These are phyloP conservation scores for Thalassiosira profunda DNA, from an alignment of 108 stramenopile genomes.

Conservation along the genomic window DNA sequence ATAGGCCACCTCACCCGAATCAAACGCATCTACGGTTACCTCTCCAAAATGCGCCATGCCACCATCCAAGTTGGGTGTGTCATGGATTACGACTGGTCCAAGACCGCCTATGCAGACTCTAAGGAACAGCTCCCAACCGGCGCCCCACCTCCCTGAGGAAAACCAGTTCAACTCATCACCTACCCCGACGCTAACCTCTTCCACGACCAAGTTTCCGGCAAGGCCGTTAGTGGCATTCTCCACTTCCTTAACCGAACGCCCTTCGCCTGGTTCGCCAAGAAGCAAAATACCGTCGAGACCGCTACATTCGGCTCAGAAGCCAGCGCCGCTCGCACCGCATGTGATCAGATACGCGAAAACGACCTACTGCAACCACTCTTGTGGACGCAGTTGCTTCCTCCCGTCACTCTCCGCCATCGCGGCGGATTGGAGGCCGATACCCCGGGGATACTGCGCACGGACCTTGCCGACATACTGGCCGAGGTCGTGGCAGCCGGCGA, in stretches of 20 bases:
- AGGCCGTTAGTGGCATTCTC: conserved; percentile 3
- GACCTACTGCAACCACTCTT: too few relatives aligned
- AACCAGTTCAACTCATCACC: not conserved
- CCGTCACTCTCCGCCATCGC: too few relatives aligned
- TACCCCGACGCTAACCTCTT: conserved; percentile 47
- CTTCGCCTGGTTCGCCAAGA: conserved; percentile 9
- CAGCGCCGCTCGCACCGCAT: conserved; percentile 3
- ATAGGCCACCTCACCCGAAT: conserved; percentile 38
- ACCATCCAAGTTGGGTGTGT: conserved; percentile 15
- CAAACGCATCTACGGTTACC: conserved; percentile 39
- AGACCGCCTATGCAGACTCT: not conserved
- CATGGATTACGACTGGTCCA: not conserved
- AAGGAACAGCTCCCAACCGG: not conserved
- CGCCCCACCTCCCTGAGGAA: conserved; percentile 7
- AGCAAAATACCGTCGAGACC: conserved; percentile 29
- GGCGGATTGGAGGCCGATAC: too few relatives aligned
- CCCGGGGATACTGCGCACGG: too few relatives aligned
- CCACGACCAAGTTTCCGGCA: conserved; percentile 2
- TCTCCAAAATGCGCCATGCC: conserved; percentile 5
- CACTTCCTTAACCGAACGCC: conserved; percentile 8
- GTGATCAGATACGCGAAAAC: conserved; percentile 27
- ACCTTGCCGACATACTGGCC: too few relatives aligned
- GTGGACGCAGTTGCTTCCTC: too few relatives aligned
- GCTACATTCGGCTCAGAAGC: conserved; percentile 26
- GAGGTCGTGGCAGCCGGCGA: too few relatives aligned